Base-by-base conservation (phyloP, 2,329 filamentous ascomycete species). In the Sphaerulina musiva region DNA sequence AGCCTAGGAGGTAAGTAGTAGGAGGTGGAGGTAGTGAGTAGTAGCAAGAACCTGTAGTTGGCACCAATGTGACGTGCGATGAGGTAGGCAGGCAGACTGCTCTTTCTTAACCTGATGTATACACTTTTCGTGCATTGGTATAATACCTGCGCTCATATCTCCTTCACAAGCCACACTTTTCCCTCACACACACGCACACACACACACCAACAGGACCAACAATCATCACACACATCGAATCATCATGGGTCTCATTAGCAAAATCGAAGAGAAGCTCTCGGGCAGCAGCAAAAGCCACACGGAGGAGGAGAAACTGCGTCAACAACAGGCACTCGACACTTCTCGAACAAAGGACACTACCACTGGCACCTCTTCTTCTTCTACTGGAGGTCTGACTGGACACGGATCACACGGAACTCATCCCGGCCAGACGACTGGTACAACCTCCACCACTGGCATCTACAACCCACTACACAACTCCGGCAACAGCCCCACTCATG, bases 201-300 rank as follows among this genome's bases (percentile, higher is more conserved):
- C 26, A 2, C 26, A 26, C 26, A 26, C 26, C 4, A 26, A 26
- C 26, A 26, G 26, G 6, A 26, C 4, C 26, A 26, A 26, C 26
- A 26, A 4, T 4, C 26, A 14, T 34, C 23, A 31, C 23, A 17
- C 14, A 17, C 43, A 40, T 12, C 20, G 6, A 39, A 38, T 34
- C 29, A 53, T 40, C 51, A 60, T 60, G 58, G 55, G 58, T 47
- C 31, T 58, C 38, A 47, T 60, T 29, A 42, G 50, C 46, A 60
- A 60, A 26, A 53, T 60, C 34, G 56, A 60, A 53, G 52, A 60
- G 17, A 60, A 60, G 58, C 56, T 56, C 31, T 56, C 53, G 26
- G 50, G 57, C 38, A 47, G 57, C 55, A 55, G 53, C 41, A 59
- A 59, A 46, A 55, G 51, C 36, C 45, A 53, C 46, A 56, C 48